Evolutionary conservation across 2,329 filamentous ascomycete species (phyloP).

Genomic region (Magnaporthiopsis incrustans): DNA sequence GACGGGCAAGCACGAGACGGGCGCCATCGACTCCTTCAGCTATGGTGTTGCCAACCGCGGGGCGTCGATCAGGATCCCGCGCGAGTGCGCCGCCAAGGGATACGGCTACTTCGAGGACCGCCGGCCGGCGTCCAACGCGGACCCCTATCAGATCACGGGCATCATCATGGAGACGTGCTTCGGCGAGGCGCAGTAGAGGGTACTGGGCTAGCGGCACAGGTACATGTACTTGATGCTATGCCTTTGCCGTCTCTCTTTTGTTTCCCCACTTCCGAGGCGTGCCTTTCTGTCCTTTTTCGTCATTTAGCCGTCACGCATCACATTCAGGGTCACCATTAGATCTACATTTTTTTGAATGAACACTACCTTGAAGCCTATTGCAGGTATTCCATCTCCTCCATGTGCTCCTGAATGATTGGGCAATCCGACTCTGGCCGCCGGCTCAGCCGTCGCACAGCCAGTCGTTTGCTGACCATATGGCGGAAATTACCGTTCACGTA

Average conservation of each 20-base stretch:
- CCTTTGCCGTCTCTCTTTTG: not conserved
- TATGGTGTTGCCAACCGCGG: slow-evolving; percentile 96
- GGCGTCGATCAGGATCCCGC: slow-evolving; percentile 74
- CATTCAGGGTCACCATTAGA: not conserved
- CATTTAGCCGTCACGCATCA: not conserved
- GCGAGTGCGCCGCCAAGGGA: slow-evolving; percentile 64
- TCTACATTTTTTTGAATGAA: not conserved
- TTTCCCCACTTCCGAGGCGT: not conserved
- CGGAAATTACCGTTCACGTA: too few species aligned
- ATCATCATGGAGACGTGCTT: slow-evolving; percentile 25
- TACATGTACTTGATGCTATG: not conserved
- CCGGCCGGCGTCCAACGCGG: slow-evolving; percentile 66
- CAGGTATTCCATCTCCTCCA: not conserved
- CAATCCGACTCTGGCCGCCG: not conserved
- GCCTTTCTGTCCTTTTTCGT: not conserved
- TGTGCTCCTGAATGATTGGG: not conserved
- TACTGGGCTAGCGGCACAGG: not conserved
- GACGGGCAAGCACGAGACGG: slow-evolving; percentile 91
- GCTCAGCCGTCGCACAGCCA: not conserved
- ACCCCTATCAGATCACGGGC: slow-evolving; percentile 46
- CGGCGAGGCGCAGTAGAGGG: slow-evolving; percentile 4
- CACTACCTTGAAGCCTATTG: not conserved
- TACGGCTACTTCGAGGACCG: slow-evolving; percentile 56
- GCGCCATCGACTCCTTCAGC: slow-evolving; percentile 84
- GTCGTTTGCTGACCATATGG: not conserved